A percentile compares a stretch with the other conserved stretches of the same genome.
phyloP scores from a whole-genome alignment of 179 eudicot genomes.

The Spinacia oleracea region DNA sequence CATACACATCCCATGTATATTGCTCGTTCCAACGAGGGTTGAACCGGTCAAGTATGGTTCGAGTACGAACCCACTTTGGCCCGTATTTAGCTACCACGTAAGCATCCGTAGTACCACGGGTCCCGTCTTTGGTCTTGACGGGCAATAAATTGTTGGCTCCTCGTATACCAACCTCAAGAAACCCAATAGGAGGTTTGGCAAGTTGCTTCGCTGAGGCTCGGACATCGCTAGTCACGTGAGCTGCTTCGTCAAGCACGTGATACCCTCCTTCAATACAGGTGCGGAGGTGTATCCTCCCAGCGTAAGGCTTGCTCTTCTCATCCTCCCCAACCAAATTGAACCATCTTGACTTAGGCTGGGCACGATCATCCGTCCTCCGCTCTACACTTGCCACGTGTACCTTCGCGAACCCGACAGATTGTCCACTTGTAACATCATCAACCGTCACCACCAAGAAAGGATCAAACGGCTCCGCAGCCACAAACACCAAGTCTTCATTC shows the following conservation, averaged over 20 bases:
- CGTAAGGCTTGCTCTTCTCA: conserved; percentile 48
- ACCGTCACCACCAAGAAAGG: conserved; percentile 67
- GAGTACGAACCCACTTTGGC: conserved; percentile 87
- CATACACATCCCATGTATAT: conserved; percentile 82
- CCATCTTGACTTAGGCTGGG: conserved; percentile 71
- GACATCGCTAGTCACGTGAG: conserved; percentile 86
- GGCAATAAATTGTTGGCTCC: conserved; percentile 74
- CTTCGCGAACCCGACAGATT: conserved; percentile 54
- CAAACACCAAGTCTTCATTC: conserved; percentile 83
- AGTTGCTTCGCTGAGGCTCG: conserved; percentile 74
- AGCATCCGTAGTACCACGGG: conserved; percentile 80
- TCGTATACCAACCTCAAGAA: conserved; percentile 79
- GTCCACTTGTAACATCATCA: conserved; percentile 57
- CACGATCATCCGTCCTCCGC: conserved; percentile 53
- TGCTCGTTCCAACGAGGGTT: conserved; percentile 94
- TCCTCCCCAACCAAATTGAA: conserved; percentile 71
- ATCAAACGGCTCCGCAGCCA: conserved; percentile 88
- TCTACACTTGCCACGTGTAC: conserved; percentile 68
- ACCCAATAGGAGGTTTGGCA: conserved; percentile 68
- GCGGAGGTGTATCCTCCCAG: conserved; percentile 74
- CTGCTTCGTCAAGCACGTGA: conserved; percentile 97
- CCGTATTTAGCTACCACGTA: conserved; percentile 89
- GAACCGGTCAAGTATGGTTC: conserved; percentile 79
- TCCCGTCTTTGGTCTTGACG: conserved; percentile 77
- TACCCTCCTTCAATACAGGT: conserved; percentile 83